Conservation (phyloP, 2,329 filamentous ascomycete species). For the Fusarium sp. region DNA sequence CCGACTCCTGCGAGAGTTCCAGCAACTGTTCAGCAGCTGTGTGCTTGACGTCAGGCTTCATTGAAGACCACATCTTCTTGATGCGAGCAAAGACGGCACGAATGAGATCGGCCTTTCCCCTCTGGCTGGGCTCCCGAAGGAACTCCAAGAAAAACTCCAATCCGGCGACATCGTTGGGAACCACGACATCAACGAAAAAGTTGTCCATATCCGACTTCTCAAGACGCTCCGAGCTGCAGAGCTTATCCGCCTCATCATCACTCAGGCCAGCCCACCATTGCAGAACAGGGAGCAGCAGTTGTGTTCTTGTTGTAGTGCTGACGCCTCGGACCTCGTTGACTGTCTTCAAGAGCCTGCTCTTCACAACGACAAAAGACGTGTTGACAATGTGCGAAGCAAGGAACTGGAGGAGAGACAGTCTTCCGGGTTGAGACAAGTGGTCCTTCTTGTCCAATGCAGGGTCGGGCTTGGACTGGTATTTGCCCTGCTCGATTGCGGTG, state of each 20-base stretch:
- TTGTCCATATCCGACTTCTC: constrained; percentile 59
- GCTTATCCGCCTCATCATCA: constrained; percentile 62
- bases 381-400: constrained; percentile 78
- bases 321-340: constrained; percentile 81
- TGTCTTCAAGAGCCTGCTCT: constrained; percentile 77
- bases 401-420: constrained; percentile 76
- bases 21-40: constrained; percentile 73
- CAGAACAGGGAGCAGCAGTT: constrained; percentile 81
- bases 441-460: constrained; percentile 64
- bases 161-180: constrained; percentile 66
- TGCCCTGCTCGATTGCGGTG: constrained; percentile 57
- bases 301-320: constrained; percentile 76
- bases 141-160: constrained; percentile 65
- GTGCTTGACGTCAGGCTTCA: constrained; percentile 74
- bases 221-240: constrained; percentile 57
- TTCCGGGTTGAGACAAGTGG: constrained; percentile 70
- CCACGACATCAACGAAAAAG: constrained; percentile 64
- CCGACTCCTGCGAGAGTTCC: constrained; percentile 66
- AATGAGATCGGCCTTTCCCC: constrained; percentile 66
- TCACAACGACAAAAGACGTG: constrained; percentile 77
- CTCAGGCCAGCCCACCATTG: constrained; percentile 74
- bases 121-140: constrained; percentile 57
- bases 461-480: constrained; percentile 52
- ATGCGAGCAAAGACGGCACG: constrained; percentile 77
- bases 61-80: constrained; percentile 76